Evolutionary conservation across 2,329 filamentous ascomycete species (phyloP), one percentile per base, ranked within the genome.

Genomic region (Talaromyces pinophilus): DNA sequence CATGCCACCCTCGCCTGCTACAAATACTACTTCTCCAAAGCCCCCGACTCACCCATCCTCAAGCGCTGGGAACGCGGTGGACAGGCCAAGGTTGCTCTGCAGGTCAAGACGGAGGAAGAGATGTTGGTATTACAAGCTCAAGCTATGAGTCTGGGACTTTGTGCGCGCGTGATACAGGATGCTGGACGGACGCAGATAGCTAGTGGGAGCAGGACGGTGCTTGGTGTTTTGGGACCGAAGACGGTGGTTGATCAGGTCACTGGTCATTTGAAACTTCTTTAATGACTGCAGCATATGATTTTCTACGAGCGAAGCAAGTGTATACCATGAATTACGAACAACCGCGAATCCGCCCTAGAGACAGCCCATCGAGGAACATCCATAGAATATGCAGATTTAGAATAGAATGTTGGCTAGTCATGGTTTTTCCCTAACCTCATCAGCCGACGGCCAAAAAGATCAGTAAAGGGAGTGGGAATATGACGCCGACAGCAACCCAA

Each of bases 1-100:
- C 95, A 98, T 80, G 95, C 95, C n/a, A 97, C 94, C 2, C 88
- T 99, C 65, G 93, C 94, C 64, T 98, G 94, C 86, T 99, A 97
- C 88, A 98, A 97, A 82, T 83, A 88, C 67, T 88, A 96, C 70
- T 80, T 87, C 65, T 80, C 82, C 54, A 79, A 82, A 64, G 82
- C 87, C n/a, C 78, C 82, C 2, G 78, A 81, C 62, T 81, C 84
- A 62, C 80, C 85, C 48, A 82, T 96, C 62, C 86, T 99, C 59
- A 85, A 85, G 70, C 89, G 90, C 70, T 99, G 95, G 95, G 95
- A 99, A 81, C 84, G 83, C 62, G 81, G 85, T 64, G 95, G 95
- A 13, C 93, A 97, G 82, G 91, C 92, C 70, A 98, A 99, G 85
- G 91, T 99, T 70, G 95, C 95, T 7, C 81, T 99, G 64, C 93